Evolutionary conservation across 257 asterid species (phyloP).

Genomic region (Oldenlandia corymbosa): DNA sequence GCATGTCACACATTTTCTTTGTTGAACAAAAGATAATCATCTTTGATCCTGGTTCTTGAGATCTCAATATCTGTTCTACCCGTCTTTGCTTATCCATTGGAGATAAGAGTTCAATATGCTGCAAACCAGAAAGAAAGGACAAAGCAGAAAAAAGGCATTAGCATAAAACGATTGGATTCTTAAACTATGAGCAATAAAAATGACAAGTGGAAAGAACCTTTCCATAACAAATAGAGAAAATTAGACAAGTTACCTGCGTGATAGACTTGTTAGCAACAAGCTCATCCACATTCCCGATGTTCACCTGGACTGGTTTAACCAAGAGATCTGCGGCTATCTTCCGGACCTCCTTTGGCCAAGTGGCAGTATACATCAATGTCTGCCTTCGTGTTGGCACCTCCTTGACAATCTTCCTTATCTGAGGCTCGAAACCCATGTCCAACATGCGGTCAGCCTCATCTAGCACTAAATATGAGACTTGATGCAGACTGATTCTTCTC

Average conservation of each 20-base stretch:
- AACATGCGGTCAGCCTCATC: slow-evolving; percentile 99
- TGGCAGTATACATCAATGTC: slow-evolving; percentile 96
- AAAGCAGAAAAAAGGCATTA: too few species aligned
- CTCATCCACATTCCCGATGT: slow-evolving; percentile 87
- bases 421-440: slow-evolving; percentile 99
- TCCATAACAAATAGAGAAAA: background rate
- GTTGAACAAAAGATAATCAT: slow-evolving; percentile 92
- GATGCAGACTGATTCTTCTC: slow-evolving; percentile 79
- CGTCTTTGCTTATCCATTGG: slow-evolving; percentile 78
- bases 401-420: slow-evolving; percentile 95
- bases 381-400: slow-evolving; percentile 83
- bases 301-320: slow-evolving; percentile 83
- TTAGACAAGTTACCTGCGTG: slow-evolving; percentile 58
- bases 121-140: slow-evolving; percentile 10
- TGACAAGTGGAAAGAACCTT: background rate
- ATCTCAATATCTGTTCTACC: slow-evolving; percentile 80
- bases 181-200: too few species aligned
- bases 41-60: slow-evolving; percentile 96
- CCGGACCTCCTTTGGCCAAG: slow-evolving; percentile 99
- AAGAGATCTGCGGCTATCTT: slow-evolving; percentile 88
- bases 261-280: slow-evolving; percentile 96
- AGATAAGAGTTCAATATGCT: slow-evolving; percentile 73
- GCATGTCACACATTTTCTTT: slow-evolving; percentile 90
- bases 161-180: too few species aligned
- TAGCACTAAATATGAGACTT: slow-evolving; percentile 87